A percentile compares a stretch with the other conserved stretches of the same genome.
Conservation (phyloP, 73 alveolate species). For the Uronychia setigera region DNA sequence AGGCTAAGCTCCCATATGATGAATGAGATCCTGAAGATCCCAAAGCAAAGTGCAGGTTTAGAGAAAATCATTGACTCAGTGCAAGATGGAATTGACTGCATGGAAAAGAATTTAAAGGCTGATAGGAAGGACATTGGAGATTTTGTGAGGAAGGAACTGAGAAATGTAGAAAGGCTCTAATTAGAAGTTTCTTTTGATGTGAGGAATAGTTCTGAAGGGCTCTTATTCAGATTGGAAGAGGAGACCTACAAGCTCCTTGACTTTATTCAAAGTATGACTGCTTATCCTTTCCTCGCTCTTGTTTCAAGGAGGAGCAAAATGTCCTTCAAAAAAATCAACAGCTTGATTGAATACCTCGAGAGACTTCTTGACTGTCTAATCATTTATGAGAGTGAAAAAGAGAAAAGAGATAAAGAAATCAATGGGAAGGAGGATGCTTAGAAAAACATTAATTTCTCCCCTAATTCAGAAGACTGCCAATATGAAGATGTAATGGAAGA, state of each 20-base stretch:
- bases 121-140: slow-evolving; percentile 18
- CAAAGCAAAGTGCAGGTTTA: neutral
- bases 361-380: slow-evolving; percentile 18
- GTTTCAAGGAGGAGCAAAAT: neutral
- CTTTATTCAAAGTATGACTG: slow-evolving; percentile 40
- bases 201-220: slow-evolving; percentile 23
- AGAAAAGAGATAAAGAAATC: neutral
- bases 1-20: neutral
- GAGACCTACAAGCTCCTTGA: slow-evolving; percentile 41
- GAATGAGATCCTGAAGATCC: neutral
- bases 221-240: slow-evolving; percentile 52
- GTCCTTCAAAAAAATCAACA: slow-evolving; percentile 2
- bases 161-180: slow-evolving; percentile 36
- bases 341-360: slow-evolving; percentile 24
- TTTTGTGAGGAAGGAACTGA: slow-evolving; percentile 41
- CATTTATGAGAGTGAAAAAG: slow-evolving; percentile 25
- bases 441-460: slow-evolving; percentile 1
- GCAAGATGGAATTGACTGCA: neutral
- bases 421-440: neutral
- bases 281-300: slow-evolving; percentile 47
- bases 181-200: slow-evolving; percentile 28
- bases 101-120: neutral
- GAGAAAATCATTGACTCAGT: neutral
- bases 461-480: neutral
- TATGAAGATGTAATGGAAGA: neutral